Conservation (phyloP, 2,329 filamentous ascomycete species). For the Hypoxylon sp. region DNA sequence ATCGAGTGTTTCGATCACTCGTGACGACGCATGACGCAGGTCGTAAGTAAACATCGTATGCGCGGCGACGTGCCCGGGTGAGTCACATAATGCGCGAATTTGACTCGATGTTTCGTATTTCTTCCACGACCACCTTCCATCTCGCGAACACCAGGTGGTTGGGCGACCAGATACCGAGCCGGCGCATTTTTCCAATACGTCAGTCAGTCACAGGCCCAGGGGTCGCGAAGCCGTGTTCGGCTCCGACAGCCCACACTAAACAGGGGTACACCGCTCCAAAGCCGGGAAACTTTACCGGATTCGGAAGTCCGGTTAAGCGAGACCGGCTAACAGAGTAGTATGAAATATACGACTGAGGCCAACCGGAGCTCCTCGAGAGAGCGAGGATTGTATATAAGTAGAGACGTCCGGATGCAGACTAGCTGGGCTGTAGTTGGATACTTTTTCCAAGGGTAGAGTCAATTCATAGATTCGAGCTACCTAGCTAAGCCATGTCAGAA, state of each 20-base stretch:
- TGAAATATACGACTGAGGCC: neutral
- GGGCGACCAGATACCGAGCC: neutral
- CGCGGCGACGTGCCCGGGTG: neutral
- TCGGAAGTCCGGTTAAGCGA: slow-evolving; percentile 25
- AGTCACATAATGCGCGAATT: slow-evolving; percentile 1
- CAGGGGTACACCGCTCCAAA: neutral
- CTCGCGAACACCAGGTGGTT: neutral
- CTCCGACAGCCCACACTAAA: slow-evolving; percentile 18
- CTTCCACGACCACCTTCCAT: neutral
- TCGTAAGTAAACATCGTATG: neutral
- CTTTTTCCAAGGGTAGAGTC: neutral
- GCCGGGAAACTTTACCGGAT: slow-evolving; percentile 8
- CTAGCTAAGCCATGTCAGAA: slow-evolving; percentile 31
- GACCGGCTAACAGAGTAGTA: slow-evolving; percentile 29
- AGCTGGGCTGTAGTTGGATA: neutral
- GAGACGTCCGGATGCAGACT: neutral
- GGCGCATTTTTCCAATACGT: neutral
- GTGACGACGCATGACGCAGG: slow-evolving; percentile 4
- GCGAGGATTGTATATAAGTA: slow-evolving; percentile 22
- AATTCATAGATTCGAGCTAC: neutral
- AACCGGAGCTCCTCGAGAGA: neutral
- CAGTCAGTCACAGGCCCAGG: neutral
- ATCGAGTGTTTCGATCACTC: neutral
- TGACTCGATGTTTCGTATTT: neutral
- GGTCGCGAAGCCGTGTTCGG: slow-evolving; percentile 32